A percentile compares a stretch with the other conserved stretches of the same genome.
Evolutionary conservation across 306 rosid species (phyloP).

Genomic region (Lathyrus oleraceus): DNA sequence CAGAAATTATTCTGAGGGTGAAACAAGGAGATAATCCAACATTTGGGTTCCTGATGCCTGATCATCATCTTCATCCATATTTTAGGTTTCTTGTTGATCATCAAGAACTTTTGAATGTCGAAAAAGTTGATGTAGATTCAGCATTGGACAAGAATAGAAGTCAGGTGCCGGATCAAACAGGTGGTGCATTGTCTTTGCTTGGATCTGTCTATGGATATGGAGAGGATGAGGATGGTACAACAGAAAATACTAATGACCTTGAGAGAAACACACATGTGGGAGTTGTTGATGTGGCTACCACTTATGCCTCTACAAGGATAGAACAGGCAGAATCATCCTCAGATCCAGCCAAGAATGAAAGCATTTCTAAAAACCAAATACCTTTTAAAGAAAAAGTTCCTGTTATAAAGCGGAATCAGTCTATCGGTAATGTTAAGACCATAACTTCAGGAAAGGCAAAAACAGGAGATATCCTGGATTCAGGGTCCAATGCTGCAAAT

Average conservation of each 20-base stretch:
- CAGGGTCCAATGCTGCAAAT: slow-evolving; percentile 31
- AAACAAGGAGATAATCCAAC: slow-evolving; percentile 90
- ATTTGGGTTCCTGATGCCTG: slow-evolving; percentile 91
- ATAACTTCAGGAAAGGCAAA: slow-evolving; percentile 42
- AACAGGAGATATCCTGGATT: slow-evolving; percentile 43
- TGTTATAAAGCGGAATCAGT: slow-evolving; percentile 59
- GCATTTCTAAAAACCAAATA: slow-evolving; percentile 40
- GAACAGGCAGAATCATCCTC: slow-evolving; percentile 44
- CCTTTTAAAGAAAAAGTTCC: slow-evolving; percentile 61
- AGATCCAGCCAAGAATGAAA: slow-evolving; percentile 44
- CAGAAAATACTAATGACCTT: slow-evolving; percentile 40
- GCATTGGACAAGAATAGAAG: slow-evolving; percentile 47
- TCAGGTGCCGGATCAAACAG: slow-evolving; percentile 50
- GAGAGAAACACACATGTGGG: slow-evolving; percentile 35
- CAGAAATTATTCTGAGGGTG: slow-evolving; percentile 87
- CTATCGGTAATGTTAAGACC: slow-evolving; percentile 49
- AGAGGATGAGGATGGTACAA: slow-evolving; percentile 73
- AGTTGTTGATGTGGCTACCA: slow-evolving; percentile 38
- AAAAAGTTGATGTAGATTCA: slow-evolving; percentile 43
- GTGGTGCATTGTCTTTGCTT: slow-evolving; percentile 87
- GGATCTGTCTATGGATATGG: slow-evolving; percentile 82
- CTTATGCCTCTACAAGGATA: slow-evolving; percentile 39
- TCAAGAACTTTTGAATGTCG: slow-evolving; percentile 63
- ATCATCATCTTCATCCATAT: slow-evolving; percentile 76
- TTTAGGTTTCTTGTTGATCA: slow-evolving; percentile 78